Evolutionary conservation across 208 protist genomes (phyloP), one percentile per base, ranked within the genome.

Genomic region (Leishmania lainsoni): DNA sequence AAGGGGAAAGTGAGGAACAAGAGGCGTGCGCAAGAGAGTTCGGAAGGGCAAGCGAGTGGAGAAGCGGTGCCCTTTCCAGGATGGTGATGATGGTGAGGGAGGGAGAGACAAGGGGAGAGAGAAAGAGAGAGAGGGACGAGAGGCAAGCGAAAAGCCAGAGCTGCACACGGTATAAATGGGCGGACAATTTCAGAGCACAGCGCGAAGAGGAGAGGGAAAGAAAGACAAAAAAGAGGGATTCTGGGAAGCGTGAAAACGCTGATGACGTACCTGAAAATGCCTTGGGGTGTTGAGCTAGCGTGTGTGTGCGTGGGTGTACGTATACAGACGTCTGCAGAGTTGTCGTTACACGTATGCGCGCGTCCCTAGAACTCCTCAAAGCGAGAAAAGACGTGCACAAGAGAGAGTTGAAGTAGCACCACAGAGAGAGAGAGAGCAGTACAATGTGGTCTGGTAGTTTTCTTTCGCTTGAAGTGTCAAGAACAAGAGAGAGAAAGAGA

Each of bases 161-260:
- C 22, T 35, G 22, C 26, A 32, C 20, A 32, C 12, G 12, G 66
- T 22, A 32, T 32, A 32, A 48, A 35, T 59, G 73, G 20, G 14
- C 6, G 56, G 22, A 26, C 20, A 26, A 61, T 16, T 26, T 61
- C 56, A 61, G 70, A 54, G 70, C 42, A 45, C 42, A 45, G 16
- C 20, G 66, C 22, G 66, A 72, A 72, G 22, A 35, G 20, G 61
- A n/a, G 49, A 5, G 17, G 29, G 2, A 51, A 68, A 59, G 65
- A 68, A 71, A 81, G 73, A 73, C 29, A 68, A 68, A 70, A 81
- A 76, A 63, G 61, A 71, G 26, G 26, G n/a, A 66, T 26, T 26
- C 39, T 51, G 68, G 5, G 16, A 39, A 2, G 68, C 39, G 68
- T 22, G n/a, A 72, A 49, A 72, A 51, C 39, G 32, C 39, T 72